Evolutionary conservation across 75 land plant genomes (phyloP).

Genomic region (Pinus taeda): DNA sequence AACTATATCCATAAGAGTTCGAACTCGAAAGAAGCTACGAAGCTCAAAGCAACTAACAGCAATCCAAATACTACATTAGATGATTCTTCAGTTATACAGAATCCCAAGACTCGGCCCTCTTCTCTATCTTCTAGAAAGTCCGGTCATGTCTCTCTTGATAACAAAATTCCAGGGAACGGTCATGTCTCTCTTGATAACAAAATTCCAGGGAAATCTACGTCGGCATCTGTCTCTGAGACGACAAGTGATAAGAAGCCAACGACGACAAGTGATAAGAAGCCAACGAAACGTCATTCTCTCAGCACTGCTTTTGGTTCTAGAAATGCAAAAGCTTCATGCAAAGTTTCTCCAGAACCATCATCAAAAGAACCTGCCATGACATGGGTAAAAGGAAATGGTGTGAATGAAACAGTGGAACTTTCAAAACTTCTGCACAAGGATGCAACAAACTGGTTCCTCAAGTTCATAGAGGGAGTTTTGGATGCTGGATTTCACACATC

Average conservation of each 20-base stretch:
- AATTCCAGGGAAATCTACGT: conserved; percentile 7
- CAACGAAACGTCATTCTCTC: not conserved
- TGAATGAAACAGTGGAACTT: conserved; percentile 62
- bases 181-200: not conserved
- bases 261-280: conserved; percentile 9
- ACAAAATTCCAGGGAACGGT: conserved; percentile 6
- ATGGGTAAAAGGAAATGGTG: conserved; percentile 59
- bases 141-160: not conserved
- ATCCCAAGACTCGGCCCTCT: not conserved
- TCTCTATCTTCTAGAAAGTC: conserved; percentile 6
- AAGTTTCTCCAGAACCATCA: conserved; percentile 10
- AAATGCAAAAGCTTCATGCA: conserved; percentile 7
- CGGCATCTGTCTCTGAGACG: conserved; percentile 17
- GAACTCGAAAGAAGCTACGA: conserved; percentile 7
- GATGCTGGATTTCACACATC: conserved; percentile 43
- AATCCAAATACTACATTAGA: not conserved
- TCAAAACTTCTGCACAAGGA: conserved; percentile 42
- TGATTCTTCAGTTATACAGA: not conserved
- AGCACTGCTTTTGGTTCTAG: conserved; percentile 5
- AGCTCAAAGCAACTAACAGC: not conserved
- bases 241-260: conserved; percentile 10
- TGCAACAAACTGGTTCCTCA: conserved; percentile 75
- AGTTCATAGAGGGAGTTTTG: conserved; percentile 75
- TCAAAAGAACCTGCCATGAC: conserved; percentile 19
- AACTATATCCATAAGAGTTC: not conserved